Evolutionary conservation across 352 stramenopile species (phyloP), one percentile per base, ranked within the genome.

Genomic region (Phytopythium mirpurense): DNA sequence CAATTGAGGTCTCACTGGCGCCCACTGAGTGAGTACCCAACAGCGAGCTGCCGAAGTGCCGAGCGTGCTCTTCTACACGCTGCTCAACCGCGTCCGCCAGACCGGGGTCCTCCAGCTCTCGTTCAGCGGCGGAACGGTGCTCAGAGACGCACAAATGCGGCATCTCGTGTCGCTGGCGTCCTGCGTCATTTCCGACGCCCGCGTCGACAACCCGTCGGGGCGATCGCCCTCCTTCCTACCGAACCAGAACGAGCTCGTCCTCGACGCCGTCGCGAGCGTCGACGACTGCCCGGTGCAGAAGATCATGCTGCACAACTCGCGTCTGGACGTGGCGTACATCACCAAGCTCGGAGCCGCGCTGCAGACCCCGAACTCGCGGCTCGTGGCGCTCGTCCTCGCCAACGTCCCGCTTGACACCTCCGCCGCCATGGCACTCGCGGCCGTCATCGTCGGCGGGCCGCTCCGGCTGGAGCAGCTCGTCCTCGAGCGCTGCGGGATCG

Each of bases 291-390:
- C 76, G 3, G 65, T 74, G 0, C 72, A 83, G 36, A 86, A 86
- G 40, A 65, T 92, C 26, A 84, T 92, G 19, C 62, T 91, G 45
- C 87, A 72, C 76, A 91, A 91, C 50, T 65, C 74, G 16, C 45
- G 53, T 2, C 65, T 90, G 19, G 69, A 70, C 38, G 24, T 59
- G 29, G 53, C 51, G 3, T 65, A 79, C 51, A 58, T 63, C 8
- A 56, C 52, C 16, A 54, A 60, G 8, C 63, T 90, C 10, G 60
- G 70, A 5, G 50, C 53, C 21, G 51, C 74, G 27, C 45, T 90
- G 19, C 63, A 32, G 56, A 19, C 51, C 54, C 41, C 56, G 14
- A 62, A 21, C 14, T 36, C 64, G 34, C 35, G 54, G 14, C 62
- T 87, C 32, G 57, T 71, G 35, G 86, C 81, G 7, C 67, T 91